Evolutionary conservation across 129 eudicot genomes (phyloP).

Genomic region (Lactuca sativa): DNA sequence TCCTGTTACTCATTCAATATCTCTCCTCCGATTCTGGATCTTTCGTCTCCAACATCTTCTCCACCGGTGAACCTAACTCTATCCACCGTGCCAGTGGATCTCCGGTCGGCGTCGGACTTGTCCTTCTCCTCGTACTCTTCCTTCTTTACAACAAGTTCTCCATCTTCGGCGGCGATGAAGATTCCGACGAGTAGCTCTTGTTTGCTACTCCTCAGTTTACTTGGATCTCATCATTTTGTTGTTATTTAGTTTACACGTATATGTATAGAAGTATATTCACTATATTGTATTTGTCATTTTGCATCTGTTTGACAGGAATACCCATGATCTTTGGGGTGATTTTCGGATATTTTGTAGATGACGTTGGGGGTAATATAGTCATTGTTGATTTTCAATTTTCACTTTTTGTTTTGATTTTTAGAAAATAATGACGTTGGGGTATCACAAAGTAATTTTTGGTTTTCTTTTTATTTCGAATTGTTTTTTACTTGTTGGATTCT

Average conservation of each 20-base stretch:
- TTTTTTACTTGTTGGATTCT: background rate
- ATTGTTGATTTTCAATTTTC: background rate
- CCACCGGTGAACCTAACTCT: constrained; percentile 75
- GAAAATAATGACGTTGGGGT: background rate
- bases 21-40: constrained; percentile 83
- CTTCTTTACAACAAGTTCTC: constrained; percentile 69
- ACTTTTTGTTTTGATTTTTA: background rate
- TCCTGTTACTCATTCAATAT: constrained; percentile 69
- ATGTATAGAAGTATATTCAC: background rate
- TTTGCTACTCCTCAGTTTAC: background rate
- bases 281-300: background rate
- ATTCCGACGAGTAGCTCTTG: constrained; percentile 49
- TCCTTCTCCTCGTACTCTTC: constrained; percentile 65
- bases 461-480: background rate
- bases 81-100: constrained; percentile 92
- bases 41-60: constrained; percentile 56
- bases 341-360: background rate
- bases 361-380: background rate
- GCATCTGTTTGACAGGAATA: constrained; percentile 14
- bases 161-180: constrained; percentile 88
- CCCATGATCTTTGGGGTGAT: background rate
- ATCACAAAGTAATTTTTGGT: too few relatives aligned
- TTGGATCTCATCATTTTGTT: constrained; percentile 20
- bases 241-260: constrained; percentile 1
- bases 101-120: constrained; percentile 81